A percentile compares a stretch with the other conserved stretches of the same genome.
Evolutionary conservation across 208 protist genomes (phyloP).

Genomic region (Trypanosoma mega): DNA sequence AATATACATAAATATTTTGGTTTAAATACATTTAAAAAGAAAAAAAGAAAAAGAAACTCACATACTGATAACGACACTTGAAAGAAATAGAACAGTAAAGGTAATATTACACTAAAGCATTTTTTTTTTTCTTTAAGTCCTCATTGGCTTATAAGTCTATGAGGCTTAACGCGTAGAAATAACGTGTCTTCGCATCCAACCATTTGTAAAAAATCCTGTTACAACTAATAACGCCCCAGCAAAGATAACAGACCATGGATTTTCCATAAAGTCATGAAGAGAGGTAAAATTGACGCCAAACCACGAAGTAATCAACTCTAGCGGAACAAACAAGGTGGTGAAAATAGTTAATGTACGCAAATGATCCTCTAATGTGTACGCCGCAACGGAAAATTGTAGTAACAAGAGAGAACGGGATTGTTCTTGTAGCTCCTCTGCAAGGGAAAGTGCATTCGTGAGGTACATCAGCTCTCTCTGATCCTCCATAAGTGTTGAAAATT

Average conservation of each 20-base stretch:
- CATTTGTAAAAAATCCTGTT: slow-evolving; percentile 17
- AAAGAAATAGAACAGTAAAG: slow-evolving; percentile 12
- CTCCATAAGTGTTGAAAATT: slow-evolving; percentile 18
- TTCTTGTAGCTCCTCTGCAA: slow-evolving; percentile 46
- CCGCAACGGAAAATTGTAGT: slow-evolving; percentile 56
- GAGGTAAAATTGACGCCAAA: slow-evolving; percentile 41
- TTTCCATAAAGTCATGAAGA: slow-evolving; percentile 3
- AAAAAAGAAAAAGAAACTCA: slow-evolving; percentile 12
- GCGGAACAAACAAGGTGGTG: slow-evolving; percentile 56
- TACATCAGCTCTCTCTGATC: slow-evolving; percentile 38
- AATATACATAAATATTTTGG: no score
- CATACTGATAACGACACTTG: neutral
- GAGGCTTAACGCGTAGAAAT: neutral
- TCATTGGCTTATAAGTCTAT: slow-evolving; percentile 26
- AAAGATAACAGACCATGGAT: slow-evolving; percentile 2
- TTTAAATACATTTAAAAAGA: no score
- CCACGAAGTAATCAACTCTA: slow-evolving; percentile 53
- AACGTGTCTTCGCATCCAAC: slow-evolving; percentile 20
- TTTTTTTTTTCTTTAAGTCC: slow-evolving; percentile 11
- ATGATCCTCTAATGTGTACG: slow-evolving; percentile 52
- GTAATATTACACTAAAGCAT: neutral
- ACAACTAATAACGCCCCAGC: slow-evolving; percentile 5
- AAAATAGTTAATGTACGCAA: slow-evolving; percentile 66
- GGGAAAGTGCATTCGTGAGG: slow-evolving; percentile 36
- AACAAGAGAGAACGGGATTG: slow-evolving; percentile 54